phyloP scores from a whole-genome alignment of 225 moss, liverwort and hornwort species.

The Straminergon stramineum region DNA sequence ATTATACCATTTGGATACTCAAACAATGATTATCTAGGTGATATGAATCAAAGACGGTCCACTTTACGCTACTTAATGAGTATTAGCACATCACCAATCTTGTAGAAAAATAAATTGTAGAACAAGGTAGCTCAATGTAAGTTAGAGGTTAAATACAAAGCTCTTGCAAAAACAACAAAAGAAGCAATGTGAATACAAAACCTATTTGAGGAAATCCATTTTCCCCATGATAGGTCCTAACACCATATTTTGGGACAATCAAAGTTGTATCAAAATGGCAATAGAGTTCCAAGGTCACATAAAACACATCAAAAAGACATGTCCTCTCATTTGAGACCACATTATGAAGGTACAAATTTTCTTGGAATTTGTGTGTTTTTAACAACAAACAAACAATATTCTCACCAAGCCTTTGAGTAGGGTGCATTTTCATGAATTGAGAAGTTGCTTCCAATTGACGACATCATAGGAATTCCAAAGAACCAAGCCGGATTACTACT shows the following conservation, averaged over 20 bases:
- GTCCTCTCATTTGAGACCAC: not conserved
- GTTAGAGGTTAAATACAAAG: too few relatives aligned
- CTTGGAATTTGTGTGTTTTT: not conserved
- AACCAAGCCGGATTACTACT: too few relatives aligned
- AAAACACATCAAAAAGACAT: not conserved
- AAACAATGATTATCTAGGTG: too few relatives aligned
- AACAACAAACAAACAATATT: not conserved
- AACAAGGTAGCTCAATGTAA: too few relatives aligned
- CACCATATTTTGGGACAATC: not conserved
- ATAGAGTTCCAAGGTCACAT: not conserved
- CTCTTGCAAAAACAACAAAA: not conserved
- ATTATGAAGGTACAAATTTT: too few relatives aligned
- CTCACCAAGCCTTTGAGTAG: not conserved
- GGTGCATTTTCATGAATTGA: not conserved
- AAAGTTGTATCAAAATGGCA: not conserved
- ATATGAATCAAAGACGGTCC: too few relatives aligned
- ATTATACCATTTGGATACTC: too few relatives aligned
- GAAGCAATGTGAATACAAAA: not conserved
- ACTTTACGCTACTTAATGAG: too few relatives aligned
- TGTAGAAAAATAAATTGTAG: too few relatives aligned
- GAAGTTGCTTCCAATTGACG: too few relatives aligned
- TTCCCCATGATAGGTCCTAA: accelerated
- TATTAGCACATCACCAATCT: too few relatives aligned
- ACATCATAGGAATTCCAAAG: too few relatives aligned
- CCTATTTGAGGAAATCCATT: not conserved